These are phyloP conservation scores for Euptelea pleiosperma DNA, from an alignment of 164 flowering plant genomes.

Conservation along the genomic window DNA sequence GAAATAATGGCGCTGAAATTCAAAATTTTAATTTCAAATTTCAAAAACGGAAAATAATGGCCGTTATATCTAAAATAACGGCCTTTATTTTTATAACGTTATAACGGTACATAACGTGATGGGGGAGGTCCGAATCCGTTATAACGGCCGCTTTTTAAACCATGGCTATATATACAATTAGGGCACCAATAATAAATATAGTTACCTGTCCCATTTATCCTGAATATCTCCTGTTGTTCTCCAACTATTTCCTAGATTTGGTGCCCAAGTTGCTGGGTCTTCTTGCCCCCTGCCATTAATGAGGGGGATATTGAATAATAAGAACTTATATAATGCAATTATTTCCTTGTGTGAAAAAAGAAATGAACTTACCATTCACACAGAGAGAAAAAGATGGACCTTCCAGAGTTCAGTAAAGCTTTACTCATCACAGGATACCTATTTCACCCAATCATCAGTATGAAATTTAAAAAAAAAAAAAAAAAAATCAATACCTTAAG, in stretches of 20 bases:
- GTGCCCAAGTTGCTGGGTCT: slow-evolving; percentile 79
- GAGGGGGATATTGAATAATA: background rate
- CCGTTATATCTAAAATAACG: no score
- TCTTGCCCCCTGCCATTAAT: slow-evolving; percentile 51
- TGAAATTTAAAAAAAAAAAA: background rate
- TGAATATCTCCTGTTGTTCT: slow-evolving; percentile 71
- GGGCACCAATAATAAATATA: no score
- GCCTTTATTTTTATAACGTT: no score
- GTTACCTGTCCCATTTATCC: slow-evolving; percentile 66
- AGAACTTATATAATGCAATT: no score
- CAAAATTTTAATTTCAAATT: no score
- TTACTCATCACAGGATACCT: slow-evolving; percentile 68
- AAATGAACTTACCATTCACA: slow-evolving; percentile 65
- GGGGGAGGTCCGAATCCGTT: no score
- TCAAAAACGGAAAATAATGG: no score
- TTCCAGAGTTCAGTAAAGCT: slow-evolving; percentile 58
- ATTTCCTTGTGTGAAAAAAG: no score
- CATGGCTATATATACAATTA: no score
- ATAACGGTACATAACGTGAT: no score
- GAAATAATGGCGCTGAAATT: no score
- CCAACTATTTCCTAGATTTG: slow-evolving; percentile 67
- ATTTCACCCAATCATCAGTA: slow-evolving; percentile 5
- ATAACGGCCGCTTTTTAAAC: no score
- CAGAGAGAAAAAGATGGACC: slow-evolving; percentile 59
- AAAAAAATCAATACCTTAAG: background rate